A percentile compares a stretch with the other conserved stretches of the same genome.
Evolutionary conservation across 495 filamentous ascomycete species (phyloP).

Genomic region (Penicillium arizonense): DNA sequence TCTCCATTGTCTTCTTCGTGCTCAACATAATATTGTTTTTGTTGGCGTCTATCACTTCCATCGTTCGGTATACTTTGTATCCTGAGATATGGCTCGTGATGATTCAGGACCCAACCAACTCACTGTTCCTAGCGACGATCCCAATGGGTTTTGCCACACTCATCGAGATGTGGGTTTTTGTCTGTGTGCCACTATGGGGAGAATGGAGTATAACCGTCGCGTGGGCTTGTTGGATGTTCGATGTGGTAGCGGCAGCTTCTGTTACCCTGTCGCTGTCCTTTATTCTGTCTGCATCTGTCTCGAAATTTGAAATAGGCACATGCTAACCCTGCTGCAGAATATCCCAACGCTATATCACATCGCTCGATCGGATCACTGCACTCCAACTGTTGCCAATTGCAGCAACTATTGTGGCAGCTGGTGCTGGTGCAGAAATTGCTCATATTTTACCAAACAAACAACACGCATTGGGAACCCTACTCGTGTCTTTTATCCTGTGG

Average conservation of each 20-base stretch:
- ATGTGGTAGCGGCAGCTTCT: conserved; percentile 35
- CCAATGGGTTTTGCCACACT: conserved; percentile 52
- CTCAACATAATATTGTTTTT: conserved; percentile 44
- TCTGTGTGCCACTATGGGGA: conserved; percentile 46
- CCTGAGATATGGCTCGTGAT: conserved; percentile 46
- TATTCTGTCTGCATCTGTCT: conserved; percentile 32
- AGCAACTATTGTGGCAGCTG: conserved; percentile 45
- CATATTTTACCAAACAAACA: conserved; percentile 20
- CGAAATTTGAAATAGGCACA: neutral
- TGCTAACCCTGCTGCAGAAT: conserved; percentile 17
- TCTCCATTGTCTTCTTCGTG: conserved; percentile 44
- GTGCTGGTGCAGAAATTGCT: conserved; percentile 40
- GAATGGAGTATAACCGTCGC: conserved; percentile 30
- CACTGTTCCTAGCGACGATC: conserved; percentile 44
- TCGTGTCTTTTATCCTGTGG: conserved; percentile 45
- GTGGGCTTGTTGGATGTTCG: conserved; percentile 49
- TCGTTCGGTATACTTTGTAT: conserved; percentile 46
- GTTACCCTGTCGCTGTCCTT: conserved; percentile 43
- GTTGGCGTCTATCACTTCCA: conserved; percentile 32
- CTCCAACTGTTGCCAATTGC: conserved; percentile 47
- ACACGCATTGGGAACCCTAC: conserved; percentile 37
- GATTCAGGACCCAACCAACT: conserved; percentile 45
- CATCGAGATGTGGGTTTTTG: conserved; percentile 45
- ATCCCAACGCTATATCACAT: conserved; percentile 37
- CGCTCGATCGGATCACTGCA: conserved; percentile 43